Percentiles rank a stretch among this genome's conserved stretches.
phyloP scores from a whole-genome alignment of 1,284 basidiomycete species.

The Singerocomus rubriflavus region DNA sequence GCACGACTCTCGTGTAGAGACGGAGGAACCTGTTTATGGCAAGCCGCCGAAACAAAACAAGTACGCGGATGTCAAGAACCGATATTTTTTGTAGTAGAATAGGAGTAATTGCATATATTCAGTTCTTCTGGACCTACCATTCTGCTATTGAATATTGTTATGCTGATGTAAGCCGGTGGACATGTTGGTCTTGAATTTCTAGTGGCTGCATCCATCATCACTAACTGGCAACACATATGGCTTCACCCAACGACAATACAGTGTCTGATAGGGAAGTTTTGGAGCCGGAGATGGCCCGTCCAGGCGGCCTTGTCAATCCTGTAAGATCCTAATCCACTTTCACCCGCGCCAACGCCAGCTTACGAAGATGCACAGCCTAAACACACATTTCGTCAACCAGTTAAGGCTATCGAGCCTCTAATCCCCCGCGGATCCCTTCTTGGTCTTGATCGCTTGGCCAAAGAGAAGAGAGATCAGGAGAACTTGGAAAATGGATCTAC shows the following conservation, averaged over 20 bases:
- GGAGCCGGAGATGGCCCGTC: conserved; percentile 71
- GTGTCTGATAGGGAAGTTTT: conserved; percentile 81
- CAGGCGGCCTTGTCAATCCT: conserved; percentile 73
- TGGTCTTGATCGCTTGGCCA: conserved; percentile 84
- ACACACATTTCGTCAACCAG: conserved; percentile 76
- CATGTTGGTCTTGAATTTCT: too few species aligned
- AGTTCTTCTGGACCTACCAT: not conserved
- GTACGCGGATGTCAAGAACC: conserved; percentile 55
- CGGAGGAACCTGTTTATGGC: conserved; percentile 65
- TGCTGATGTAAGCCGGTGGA: too few species aligned
- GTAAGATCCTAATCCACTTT: conserved; percentile 42
- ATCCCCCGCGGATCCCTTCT: conserved; percentile 75
- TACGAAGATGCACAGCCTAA: conserved; percentile 34
- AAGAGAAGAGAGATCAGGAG: conserved; percentile 75
- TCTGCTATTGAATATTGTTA: not conserved
- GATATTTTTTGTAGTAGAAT: conserved; percentile 39
- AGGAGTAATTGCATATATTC: not conserved
- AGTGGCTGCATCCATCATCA: too few species aligned
- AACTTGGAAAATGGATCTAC: conserved; percentile 45
- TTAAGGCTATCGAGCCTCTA: conserved; percentile 66
- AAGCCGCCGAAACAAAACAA: conserved; percentile 55
- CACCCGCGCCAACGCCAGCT: not conserved
- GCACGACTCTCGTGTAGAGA: conserved; percentile 38
- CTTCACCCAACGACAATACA: conserved; percentile 29
- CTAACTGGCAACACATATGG: not conserved